Conservation (phyloP, 169 alveolate genomes). For the Eimeria necatrix region DNA sequence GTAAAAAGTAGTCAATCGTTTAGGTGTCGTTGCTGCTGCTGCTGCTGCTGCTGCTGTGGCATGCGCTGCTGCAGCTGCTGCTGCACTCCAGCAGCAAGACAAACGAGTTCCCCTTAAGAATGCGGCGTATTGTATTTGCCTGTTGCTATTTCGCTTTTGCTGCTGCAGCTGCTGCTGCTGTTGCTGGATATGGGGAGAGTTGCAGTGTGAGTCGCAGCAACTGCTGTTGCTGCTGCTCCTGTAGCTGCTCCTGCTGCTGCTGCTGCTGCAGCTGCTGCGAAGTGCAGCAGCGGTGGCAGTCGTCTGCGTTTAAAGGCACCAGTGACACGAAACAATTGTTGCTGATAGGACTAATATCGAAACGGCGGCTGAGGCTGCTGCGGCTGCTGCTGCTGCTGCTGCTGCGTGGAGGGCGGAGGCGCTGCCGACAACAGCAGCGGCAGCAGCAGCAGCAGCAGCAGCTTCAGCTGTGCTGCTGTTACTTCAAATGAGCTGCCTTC, state of each 20-base stretch:
- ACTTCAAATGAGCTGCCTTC: not conserved
- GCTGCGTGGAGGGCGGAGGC: constrained; percentile 63
- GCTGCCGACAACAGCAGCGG: constrained; percentile 59
- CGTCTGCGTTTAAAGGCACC: not conserved
- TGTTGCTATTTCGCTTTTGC: not conserved
- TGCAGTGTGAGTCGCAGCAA: not conserved
- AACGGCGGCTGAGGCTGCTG: constrained; percentile 5
- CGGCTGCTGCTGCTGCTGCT: constrained; percentile 70
- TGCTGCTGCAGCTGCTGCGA: constrained; percentile 49
- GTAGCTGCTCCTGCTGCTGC: constrained; percentile 36
- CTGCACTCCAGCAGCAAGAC: not conserved
- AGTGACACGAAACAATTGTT: not conserved
- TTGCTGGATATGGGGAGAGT: not conserved
- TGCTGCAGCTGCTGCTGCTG: constrained; percentile 38
- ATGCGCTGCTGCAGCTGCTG: constrained; percentile 29
- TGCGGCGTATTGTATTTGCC: not conserved
- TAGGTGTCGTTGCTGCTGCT: constrained; percentile 46
- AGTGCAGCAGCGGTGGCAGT: constrained; percentile 44
- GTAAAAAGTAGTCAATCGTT: no score
- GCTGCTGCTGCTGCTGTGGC: constrained; percentile 1
- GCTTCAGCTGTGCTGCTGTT: constrained; percentile 14
- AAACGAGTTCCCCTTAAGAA: not conserved
- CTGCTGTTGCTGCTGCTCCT: not conserved
- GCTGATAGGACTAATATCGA: not conserved
- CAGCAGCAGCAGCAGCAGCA: constrained; percentile 21